These are phyloP conservation scores for Microstroma glucosiphilum DNA, from an alignment of 1,284 basidiomycete genomes.

Conservation along the genomic window DNA sequence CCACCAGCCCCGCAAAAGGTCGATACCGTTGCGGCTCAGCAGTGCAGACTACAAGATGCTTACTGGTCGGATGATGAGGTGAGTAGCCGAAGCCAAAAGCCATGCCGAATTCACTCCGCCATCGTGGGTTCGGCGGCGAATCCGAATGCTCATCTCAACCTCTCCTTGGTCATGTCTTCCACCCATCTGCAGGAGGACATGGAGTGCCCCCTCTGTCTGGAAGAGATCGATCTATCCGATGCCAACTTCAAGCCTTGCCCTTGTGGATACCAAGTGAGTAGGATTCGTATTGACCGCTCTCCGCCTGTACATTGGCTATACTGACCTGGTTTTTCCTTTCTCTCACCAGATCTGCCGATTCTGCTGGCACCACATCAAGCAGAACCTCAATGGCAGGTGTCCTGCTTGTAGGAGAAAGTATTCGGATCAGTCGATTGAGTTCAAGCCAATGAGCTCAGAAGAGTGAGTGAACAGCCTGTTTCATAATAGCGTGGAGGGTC, in stretches of 20 bases:
- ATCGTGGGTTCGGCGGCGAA: not conserved
- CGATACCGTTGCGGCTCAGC: slow-evolving; percentile 41
- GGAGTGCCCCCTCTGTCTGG: slow-evolving; percentile 95
- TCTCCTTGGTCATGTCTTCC: not conserved
- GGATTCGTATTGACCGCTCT: not conserved
- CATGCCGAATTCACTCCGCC: not conserved
- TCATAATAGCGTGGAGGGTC: not conserved
- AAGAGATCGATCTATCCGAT: slow-evolving; percentile 98
- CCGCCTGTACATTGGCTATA: not conserved
- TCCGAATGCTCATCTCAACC: not conserved
- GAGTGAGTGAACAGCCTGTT: slow-evolving; percentile 63
- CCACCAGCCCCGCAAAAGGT: slow-evolving; percentile 42
- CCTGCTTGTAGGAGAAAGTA: slow-evolving; percentile 93
- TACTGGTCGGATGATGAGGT: slow-evolving; percentile 94
- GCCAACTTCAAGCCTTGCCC: slow-evolving; percentile 99
- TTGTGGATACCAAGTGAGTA: slow-evolving; percentile 87
- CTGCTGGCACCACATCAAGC: slow-evolving; percentile 98
- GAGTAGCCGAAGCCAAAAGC: slow-evolving; percentile 12
- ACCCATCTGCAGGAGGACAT: slow-evolving; percentile 70
- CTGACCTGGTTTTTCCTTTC: slow-evolving; percentile 8
- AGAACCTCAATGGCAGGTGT: slow-evolving; percentile 91
- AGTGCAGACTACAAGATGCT: slow-evolving; percentile 79
- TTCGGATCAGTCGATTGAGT: slow-evolving; percentile 85
- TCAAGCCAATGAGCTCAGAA: slow-evolving; percentile 89
- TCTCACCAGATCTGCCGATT: slow-evolving; percentile 83